Conservation (phyloP, 2,329 filamentous ascomycete genomes). For the Cadophora luteo-olivacea region DNA sequence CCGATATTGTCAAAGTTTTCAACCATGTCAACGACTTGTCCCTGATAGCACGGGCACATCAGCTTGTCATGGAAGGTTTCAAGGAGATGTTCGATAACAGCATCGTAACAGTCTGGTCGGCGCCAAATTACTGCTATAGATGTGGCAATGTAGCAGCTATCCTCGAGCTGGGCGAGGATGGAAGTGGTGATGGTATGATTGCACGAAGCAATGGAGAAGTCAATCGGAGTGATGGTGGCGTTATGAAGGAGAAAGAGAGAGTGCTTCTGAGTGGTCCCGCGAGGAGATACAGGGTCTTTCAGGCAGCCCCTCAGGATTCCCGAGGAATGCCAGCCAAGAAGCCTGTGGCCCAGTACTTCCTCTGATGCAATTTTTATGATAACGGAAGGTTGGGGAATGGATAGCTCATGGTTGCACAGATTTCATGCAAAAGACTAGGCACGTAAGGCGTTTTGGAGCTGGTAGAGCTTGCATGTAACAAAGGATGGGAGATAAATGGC, state of each 20-base stretch:
- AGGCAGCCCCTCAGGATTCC: constrained; percentile 94
- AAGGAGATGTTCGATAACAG: constrained; percentile 98
- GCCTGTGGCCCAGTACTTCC: constrained; percentile 95
- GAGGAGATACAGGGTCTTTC: constrained; percentile 91
- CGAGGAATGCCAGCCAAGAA: constrained; percentile 99
- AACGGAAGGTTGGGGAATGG: neutral
- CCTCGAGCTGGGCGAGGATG: constrained; percentile 88
- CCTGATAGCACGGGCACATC: constrained; percentile 91
- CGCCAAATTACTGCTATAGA: constrained; percentile 91
- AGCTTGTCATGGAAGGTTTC: constrained; percentile 99
- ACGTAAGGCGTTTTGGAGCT: constrained; percentile 4
- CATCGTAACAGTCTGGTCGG: constrained; percentile 99
- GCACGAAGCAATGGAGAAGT: constrained; percentile 51
- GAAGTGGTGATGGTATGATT: constrained; percentile 66
- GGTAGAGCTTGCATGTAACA: constrained; percentile 3
- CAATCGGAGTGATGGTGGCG: constrained; percentile 59
- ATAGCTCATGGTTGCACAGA: constrained; percentile 1
- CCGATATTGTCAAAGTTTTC: constrained; percentile 94
- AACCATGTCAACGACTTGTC: constrained; percentile 94
- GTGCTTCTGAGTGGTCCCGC: constrained; percentile 74
- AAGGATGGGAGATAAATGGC: neutral
- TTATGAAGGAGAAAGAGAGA: constrained; percentile 58
- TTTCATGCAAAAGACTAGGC: neutral
- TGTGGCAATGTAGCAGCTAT: constrained; percentile 97
- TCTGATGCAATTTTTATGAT: constrained; percentile 47